Evolutionary conservation across 148 eudicot species (phyloP).

Genomic region (Camellia lanceoleosa): DNA sequence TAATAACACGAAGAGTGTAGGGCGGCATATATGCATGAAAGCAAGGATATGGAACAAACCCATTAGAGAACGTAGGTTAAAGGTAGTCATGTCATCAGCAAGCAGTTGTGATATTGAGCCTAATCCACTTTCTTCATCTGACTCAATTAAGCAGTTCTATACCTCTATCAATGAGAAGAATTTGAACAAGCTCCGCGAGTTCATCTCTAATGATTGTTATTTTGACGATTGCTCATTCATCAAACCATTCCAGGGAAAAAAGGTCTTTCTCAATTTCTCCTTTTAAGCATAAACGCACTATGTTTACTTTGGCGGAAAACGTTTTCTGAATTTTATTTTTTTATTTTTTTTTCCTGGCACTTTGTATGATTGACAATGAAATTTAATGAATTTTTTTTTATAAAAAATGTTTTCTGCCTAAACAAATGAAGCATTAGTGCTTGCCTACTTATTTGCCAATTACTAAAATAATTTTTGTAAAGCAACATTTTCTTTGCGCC

Average conservation of each 20-base stretch:
- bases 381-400: too few relatives aligned
- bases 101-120: constrained; percentile 10
- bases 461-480: too few relatives aligned
- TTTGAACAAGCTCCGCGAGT: constrained; percentile 28
- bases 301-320: too few relatives aligned
- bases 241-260: constrained; percentile 53
- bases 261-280: constrained; percentile 32
- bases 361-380: too few relatives aligned
- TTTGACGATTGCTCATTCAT: constrained; percentile 65
- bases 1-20: background rate
- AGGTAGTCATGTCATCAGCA: constrained; percentile 13
- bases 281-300: background rate
- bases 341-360: too few relatives aligned
- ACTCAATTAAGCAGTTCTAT: constrained; percentile 55
- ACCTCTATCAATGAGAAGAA: constrained; percentile 53
- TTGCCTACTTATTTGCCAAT: too few relatives aligned
- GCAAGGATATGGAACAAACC: background rate
- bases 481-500: too few relatives aligned
- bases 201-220: constrained; percentile 49
- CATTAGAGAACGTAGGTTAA: background rate
- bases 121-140: constrained; percentile 24
- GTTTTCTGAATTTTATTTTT: too few relatives aligned
- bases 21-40: background rate
- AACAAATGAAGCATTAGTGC: too few relatives aligned
- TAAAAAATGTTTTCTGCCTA: too few relatives aligned